These are phyloP conservation scores for Cubamyces lactineus DNA, from an alignment of 768 basidiomycete species.

Conservation along the genomic window DNA sequence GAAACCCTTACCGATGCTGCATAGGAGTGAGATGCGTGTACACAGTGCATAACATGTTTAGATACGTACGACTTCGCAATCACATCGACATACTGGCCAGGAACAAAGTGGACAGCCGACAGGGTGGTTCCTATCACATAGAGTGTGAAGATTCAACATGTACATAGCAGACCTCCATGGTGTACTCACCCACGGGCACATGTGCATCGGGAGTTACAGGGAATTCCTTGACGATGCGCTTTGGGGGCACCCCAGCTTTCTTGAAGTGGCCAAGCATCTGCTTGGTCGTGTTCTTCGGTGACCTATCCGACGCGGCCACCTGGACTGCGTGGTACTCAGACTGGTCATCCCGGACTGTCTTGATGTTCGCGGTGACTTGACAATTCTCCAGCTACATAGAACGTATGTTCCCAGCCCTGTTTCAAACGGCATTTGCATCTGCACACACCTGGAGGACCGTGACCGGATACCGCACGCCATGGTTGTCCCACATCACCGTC, in stretches of 20 bases:
- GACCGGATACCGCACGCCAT: constrained; percentile 85
- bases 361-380: constrained; percentile 83
- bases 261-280: constrained; percentile 91
- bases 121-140: constrained; percentile 72
- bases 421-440: background rate
- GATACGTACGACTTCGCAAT: constrained; percentile 82
- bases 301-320: constrained; percentile 81
- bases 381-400: constrained; percentile 75
- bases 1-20: constrained; percentile 95
- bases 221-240: constrained; percentile 87
- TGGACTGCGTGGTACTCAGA: constrained; percentile 91
- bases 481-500: constrained; percentile 90
- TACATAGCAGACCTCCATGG: background rate
- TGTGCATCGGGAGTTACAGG: constrained; percentile 87
- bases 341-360: constrained; percentile 62
- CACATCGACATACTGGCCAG: constrained; percentile 94
- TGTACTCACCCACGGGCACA: constrained; percentile 77
- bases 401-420: constrained; percentile 21
- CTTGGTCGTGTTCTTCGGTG: constrained; percentile 68
- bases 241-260: constrained; percentile 80
- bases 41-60: background rate
- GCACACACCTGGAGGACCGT: constrained; percentile 87
- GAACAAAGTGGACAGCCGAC: constrained; percentile 93
- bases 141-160: background rate
- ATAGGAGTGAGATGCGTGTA: background rate